Conservation (phyloP, 768 basidiomycete genomes). For the Cystobasidium ongulense region DNA sequence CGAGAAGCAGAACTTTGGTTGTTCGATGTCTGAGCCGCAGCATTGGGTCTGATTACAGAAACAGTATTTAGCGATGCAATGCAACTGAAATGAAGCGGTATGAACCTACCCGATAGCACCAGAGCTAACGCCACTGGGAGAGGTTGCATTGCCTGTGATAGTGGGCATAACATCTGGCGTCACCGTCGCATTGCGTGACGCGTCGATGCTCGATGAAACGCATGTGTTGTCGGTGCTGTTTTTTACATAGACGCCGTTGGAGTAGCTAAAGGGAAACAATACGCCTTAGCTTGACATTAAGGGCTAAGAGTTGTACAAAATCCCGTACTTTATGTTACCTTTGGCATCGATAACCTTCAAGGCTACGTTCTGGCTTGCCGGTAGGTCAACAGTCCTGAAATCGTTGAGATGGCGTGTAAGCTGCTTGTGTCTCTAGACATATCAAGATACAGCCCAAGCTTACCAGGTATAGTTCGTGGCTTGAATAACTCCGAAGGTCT, state of each 20-base stretch:
- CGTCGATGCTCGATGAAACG: not conserved
- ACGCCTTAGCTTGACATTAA: not conserved
- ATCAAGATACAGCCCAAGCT: not conserved
- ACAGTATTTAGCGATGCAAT: no score
- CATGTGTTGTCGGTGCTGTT: not conserved
- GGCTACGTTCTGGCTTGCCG: not conserved
- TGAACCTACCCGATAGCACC: conserved; percentile 1
- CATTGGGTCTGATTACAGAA: not conserved
- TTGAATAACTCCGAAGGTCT: not conserved
- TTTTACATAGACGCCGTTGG: not conserved
- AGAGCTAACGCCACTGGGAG: not conserved
- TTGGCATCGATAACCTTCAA: not conserved
- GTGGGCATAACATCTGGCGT: not conserved
- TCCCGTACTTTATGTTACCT: conserved; percentile 1
- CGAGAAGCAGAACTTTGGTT: not conserved
- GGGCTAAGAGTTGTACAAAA: not conserved
- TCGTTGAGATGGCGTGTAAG: no score
- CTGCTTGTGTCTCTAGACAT: not conserved
- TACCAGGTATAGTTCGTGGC: not conserved
- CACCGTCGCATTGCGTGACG: not conserved
- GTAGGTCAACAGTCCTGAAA: conserved; percentile 10
- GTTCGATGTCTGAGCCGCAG: not conserved
- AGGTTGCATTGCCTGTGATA: not conserved
- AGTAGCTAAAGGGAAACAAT: not conserved
- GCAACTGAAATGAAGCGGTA: not conserved